Conservation (phyloP, 2,329 filamentous ascomycete genomes). For the Periconia digitata region DNA sequence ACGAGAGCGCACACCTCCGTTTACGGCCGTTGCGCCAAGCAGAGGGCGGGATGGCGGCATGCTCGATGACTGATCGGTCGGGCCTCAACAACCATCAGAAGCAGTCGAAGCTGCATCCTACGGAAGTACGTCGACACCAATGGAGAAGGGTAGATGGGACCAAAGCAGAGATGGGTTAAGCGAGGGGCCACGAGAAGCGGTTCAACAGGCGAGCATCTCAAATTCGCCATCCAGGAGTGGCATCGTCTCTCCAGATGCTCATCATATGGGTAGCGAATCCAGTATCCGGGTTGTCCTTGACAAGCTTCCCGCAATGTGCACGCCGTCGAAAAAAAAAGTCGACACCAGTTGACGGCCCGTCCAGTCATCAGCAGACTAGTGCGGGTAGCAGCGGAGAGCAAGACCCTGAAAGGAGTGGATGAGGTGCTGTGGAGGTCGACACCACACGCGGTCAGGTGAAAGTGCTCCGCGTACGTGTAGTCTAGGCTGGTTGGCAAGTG, state of each 20-base stretch:
- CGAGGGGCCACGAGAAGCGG: slow-evolving; percentile 10
- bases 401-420: not conserved
- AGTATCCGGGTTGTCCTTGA: slow-evolving; percentile 7
- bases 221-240: slow-evolving; percentile 6
- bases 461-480: slow-evolving; percentile 15
- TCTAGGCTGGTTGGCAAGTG: slow-evolving; percentile 7
- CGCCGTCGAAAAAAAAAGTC: not conserved
- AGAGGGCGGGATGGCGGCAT: too few species aligned
- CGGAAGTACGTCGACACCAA: slow-evolving; percentile 4
- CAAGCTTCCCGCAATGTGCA: not conserved
- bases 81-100: slow-evolving; percentile 25
- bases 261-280: not conserved
- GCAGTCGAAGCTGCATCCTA: slow-evolving; percentile 20
- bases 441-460: slow-evolving; percentile 39
- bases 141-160: slow-evolving; percentile 5
- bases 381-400: slow-evolving; percentile 9
- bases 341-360: not conserved
- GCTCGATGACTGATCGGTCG: too few species aligned
- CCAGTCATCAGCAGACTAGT: slow-evolving; percentile 12
- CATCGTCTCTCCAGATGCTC: slow-evolving; percentile 6
- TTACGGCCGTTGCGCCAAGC: slow-evolving; percentile 22
- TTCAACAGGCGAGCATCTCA: not conserved
- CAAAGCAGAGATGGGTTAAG: slow-evolving; percentile 2
- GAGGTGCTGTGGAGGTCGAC: not conserved
- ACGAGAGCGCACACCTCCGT: slow-evolving; percentile 19